Evolutionary conservation across 169 alveolate species (phyloP).

Genomic region (Blepharisma undulans): DNA sequence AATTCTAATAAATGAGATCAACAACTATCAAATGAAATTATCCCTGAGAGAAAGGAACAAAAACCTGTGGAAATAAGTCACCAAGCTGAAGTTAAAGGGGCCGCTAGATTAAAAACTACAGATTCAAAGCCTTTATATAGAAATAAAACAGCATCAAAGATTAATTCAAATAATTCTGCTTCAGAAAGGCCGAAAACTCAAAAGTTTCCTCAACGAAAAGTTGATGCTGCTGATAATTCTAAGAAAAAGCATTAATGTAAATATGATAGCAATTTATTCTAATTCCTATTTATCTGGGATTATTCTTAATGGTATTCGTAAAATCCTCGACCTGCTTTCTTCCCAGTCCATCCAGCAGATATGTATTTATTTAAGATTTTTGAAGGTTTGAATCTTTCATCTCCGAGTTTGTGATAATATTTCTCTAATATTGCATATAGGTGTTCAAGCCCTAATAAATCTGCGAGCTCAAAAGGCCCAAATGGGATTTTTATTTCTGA

Average conservation of each 20-base stretch:
- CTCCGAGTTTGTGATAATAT: slow-evolving; percentile 69
- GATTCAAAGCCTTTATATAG: background rate
- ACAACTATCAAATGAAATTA: background rate
- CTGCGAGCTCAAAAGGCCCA: slow-evolving; percentile 84
- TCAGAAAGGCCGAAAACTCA: background rate
- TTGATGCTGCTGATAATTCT: background rate
- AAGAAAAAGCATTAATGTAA: background rate
- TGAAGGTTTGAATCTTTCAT: slow-evolving; percentile 76
- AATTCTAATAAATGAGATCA: background rate
- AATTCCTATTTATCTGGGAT: background rate
- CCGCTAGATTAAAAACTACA: background rate
- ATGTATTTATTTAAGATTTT: slow-evolving; percentile 70
- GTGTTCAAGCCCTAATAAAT: slow-evolving; percentile 75
- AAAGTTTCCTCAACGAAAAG: background rate
- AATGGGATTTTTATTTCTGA: too few species aligned
- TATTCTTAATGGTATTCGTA: slow-evolving; percentile 64
- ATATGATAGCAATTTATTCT: background rate
- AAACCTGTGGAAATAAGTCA: background rate
- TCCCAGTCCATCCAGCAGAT: slow-evolving; percentile 74
- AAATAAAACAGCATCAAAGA: background rate
- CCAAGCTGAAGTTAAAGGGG: background rate
- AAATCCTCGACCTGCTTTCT: slow-evolving; percentile 77
- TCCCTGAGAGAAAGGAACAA: background rate
- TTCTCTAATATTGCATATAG: slow-evolving; percentile 48
- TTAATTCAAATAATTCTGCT: background rate